Percentiles rank a stretch among this genome's conserved stretches.
Evolutionary conservation across 2,329 filamentous ascomycete species (phyloP).

Genomic region (Phialophora verrucosa): DNA sequence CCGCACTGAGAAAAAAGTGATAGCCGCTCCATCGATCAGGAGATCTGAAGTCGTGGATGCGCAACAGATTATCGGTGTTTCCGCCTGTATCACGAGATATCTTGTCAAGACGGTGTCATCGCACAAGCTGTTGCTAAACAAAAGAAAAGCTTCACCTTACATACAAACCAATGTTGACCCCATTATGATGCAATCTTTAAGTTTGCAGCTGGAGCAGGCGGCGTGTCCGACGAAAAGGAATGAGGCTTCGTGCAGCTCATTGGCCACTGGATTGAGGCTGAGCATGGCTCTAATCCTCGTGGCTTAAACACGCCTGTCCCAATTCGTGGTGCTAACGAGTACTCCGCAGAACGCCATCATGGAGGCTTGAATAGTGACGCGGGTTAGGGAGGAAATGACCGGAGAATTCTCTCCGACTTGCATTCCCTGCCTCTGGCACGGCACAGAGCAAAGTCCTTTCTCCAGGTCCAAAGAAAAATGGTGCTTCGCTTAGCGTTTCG

Average conservation of each 20-base stretch:
- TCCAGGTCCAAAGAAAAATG: not conserved
- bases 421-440: not conserved
- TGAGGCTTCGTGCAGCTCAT: not conserved
- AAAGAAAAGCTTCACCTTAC: not conserved
- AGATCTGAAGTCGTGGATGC: not conserved
- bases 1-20: not conserved
- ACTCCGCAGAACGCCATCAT: slow-evolving; percentile 14
- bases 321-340: not conserved
- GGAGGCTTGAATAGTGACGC: not conserved
- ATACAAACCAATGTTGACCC: not conserved
- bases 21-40: not conserved
- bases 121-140: not conserved
- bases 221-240: not conserved
- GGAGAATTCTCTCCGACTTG: slow-evolving; percentile 12
- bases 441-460: not conserved
- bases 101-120: not conserved
- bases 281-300: slow-evolving; percentile 8
- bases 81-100: not conserved
- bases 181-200: not conserved
- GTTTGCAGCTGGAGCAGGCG: slow-evolving; percentile 5
- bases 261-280: slow-evolving; percentile 15
- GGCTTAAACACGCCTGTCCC: slow-evolving; percentile 13
- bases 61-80: not conserved
- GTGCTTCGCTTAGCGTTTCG: slow-evolving; percentile 7
- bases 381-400: not conserved